Base-by-base conservation (phyloP, 2,329 filamentous ascomycete species). In the Pseudogymnoascus sp. region DNA sequence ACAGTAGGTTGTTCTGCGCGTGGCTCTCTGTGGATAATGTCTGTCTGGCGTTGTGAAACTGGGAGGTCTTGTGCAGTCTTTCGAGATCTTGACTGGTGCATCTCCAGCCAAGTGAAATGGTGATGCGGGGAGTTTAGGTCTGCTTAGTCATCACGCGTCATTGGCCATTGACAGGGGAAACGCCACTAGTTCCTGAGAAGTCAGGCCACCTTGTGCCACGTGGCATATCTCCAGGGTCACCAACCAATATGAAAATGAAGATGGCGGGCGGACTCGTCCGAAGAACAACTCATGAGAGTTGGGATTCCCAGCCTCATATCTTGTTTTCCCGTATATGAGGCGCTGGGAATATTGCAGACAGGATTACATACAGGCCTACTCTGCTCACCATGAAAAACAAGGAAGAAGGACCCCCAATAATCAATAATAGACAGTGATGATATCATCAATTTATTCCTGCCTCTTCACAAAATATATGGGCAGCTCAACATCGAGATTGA, bases 131-230 rank as follows among this genome's bases (percentile, higher is more conserved):
- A 56, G 50, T 33, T 11, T 19, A 50, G 6, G 50, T 14, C n/a
- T 56, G 50, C 28, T 56, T 56, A 56, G 50, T 56, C n/a, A 56
- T 56, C 28, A 12, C 16, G 22, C 50, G 50, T 56, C 50, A 56
- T 56, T 56, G 50, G 50, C 6, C 28, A 14, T 16, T 35, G 50
- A 56, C 28, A 56, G 50, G 28, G 28, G 46, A 31, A 35, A 26
- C 10, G 5, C n/a, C 50, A 12, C 28, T 19, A 33, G 50, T 56
- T 22, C 28, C 50, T 56, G n/a, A 35, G 11, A 56, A 56, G 10
- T 56, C 50, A 56, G 50, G 50, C 50, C 50, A 35, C 3, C 2
- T 3, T 33, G 14, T 33, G 50, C 50, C 50, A 56, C 50, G 50
- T 56, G 50, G 28, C 50, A 35, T 56, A 33, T 6, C 26, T 56